Percentiles rank a stretch among this genome's conserved stretches.
phyloP scores from a whole-genome alignment of 2,329 filamentous ascomycete species.

The Fusarium xyrophilum region DNA sequence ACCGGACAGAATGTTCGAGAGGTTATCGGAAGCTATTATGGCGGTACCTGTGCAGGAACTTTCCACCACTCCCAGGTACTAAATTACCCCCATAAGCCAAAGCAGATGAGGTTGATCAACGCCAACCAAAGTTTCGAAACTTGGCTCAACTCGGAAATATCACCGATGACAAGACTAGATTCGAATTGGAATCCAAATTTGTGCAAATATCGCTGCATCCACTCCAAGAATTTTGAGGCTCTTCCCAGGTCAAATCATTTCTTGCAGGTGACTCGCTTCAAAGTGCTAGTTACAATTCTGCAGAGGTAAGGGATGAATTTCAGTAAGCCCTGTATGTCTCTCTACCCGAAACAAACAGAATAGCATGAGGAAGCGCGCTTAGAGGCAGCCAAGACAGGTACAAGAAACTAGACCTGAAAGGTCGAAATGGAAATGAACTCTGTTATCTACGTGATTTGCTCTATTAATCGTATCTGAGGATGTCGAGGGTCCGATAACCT shows the following conservation, averaged over 20 bases:
- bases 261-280: not conserved
- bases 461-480: not conserved
- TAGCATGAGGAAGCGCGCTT: not conserved
- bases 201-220: not conserved
- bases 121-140: not conserved
- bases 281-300: not conserved
- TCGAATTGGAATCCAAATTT: not conserved
- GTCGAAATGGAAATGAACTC: not conserved
- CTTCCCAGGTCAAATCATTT: not conserved
- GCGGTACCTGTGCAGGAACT: not conserved
- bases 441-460: not conserved
- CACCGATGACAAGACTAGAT: not conserved
- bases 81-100: not conserved
- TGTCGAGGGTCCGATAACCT: not conserved
- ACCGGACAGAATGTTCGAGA: not conserved
- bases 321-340: constrained; percentile 4
- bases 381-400: constrained; percentile 3
- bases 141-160: not conserved
- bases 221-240: not conserved
- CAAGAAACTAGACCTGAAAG: not conserved
- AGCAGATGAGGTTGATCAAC: not conserved
- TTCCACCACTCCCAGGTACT: not conserved
- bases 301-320: constrained; percentile 2
- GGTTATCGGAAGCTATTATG: not conserved
- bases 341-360: constrained; percentile 23